These are phyloP conservation scores for Fraxinus excelsior DNA, from an alignment of 257 asterid species.

Conservation along the genomic window DNA sequence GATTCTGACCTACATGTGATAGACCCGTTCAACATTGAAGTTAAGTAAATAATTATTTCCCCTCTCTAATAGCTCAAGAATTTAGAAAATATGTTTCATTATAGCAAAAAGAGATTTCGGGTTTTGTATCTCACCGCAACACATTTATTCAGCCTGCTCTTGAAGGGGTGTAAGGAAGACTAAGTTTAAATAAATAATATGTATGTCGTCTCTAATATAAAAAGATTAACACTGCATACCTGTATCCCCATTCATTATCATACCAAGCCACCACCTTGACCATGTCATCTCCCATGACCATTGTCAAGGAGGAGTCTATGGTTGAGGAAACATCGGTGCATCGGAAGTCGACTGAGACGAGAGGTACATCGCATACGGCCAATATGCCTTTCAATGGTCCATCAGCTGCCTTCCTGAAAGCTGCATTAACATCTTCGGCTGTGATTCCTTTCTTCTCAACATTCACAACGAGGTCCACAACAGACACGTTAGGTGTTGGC, in stretches of 20 bases:
- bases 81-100: neutral
- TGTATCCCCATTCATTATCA: conserved; percentile 98
- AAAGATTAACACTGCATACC: conserved; percentile 35
- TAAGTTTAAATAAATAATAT: no score
- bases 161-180: no score
- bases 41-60: neutral
- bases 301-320: conserved; percentile 84
- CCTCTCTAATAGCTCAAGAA: neutral
- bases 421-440: conserved; percentile 81
- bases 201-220: neutral
- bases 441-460: conserved; percentile 77
- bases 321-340: conserved; percentile 78
- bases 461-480: conserved; percentile 82
- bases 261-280: conserved; percentile 99
- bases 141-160: neutral
- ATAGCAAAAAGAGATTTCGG: neutral
- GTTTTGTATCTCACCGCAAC: neutral
- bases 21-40: neutral
- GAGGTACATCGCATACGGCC: conserved; percentile 78
- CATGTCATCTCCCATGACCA: conserved; percentile 99
- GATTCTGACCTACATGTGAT: neutral
- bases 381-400: conserved; percentile 73
- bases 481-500: conserved; percentile 94
- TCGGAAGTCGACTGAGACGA: conserved; percentile 86
- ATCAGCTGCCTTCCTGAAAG: conserved; percentile 84